Evolutionary conservation across 1,284 basidiomycete genomes (phyloP), one percentile per base, ranked within the genome.

Genomic region (Ceratobasidium sp.): DNA sequence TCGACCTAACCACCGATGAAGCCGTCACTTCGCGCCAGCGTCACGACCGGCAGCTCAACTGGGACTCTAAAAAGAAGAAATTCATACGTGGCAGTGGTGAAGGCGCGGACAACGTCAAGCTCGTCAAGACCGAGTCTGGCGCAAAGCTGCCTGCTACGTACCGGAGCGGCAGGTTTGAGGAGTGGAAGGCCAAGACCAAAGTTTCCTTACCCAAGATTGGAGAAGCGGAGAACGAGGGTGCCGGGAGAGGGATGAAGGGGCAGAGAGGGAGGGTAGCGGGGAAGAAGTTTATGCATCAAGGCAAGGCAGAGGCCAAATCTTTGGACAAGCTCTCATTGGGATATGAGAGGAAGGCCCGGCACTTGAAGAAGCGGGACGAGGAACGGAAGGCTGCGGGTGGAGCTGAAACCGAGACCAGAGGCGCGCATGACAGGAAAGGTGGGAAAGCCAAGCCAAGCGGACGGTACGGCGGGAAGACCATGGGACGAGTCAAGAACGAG

Each of bases 31-130:
- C 86, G 14, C 85, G 87, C 73, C 87, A 88, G 73, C 89, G 90
- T 72, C 88, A 86, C 58, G 87, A 89, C 56, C 84, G 84, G 74
- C 85, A 84, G 73, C 79, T 91, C 73, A 88, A 83, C 38, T 99
- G 97, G 97, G 96, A 98, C 81, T 91, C 92, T 77, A 98, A 96
- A 83, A 96, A 95, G 82, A 98, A 98, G 80, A 95, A 92, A 78
- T 98, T 98, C 76, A 84, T 97, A 49, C 88, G 91, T 76, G 95
- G 94, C 7, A 89, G 89, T 49, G 92, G 92, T 11, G 85, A 84
- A 38, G 95, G 96, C 4, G 88, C 93, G 3, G 95, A 98, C 80
- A 98, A 98, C 80, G 86, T 96, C 77, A 98, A 98, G 81, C 85
- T 99, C 76, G 92, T 99, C 76, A 89, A 88, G 75, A 95, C 95